phyloP scores from a whole-genome alignment of 192 early-diverging fungal species.

The Diversispora epigaea region DNA sequence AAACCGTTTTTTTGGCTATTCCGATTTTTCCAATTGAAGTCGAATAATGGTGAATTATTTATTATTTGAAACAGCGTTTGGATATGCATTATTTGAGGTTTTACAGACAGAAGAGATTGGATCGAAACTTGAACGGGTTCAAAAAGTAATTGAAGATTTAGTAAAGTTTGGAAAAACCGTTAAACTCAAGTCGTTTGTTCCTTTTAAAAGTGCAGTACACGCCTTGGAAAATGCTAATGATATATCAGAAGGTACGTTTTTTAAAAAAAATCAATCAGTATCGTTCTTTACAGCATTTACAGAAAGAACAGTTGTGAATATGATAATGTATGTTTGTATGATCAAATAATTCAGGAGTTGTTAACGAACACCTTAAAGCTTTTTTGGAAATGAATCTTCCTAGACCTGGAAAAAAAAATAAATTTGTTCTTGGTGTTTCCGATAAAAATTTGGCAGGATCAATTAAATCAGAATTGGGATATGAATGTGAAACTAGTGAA shows the following conservation, averaged over 20 bases:
- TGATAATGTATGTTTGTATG: neutral
- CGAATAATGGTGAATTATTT: constrained; percentile 49
- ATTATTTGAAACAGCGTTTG: constrained; percentile 92
- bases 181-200: constrained; percentile 91
- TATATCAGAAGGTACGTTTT: constrained; percentile 87
- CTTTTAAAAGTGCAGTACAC: constrained; percentile 95
- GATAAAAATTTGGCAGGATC: constrained; percentile 31
- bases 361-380: constrained; percentile 82
- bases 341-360: constrained; percentile 60
- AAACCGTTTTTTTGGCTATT: too few species aligned
- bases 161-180: constrained; percentile 88
- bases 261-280: neutral
- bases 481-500: constrained; percentile 49
- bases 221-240: constrained; percentile 98
- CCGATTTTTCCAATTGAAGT: too few species aligned
- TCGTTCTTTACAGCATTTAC: neutral
- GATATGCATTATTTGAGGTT: constrained; percentile 96
- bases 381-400: constrained; percentile 96
- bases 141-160: constrained; percentile 77
- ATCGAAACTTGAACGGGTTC: constrained; percentile 86
- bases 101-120: constrained; percentile 94
- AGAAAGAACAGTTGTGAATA: neutral
- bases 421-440: constrained; percentile 1
- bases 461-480: constrained; percentile 18
- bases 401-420: constrained; percentile 60